Percentiles rank a stretch among this genome's conserved stretches.
These are phyloP conservation scores for Fimicolochytrium jonesii DNA, from an alignment of 192 early-diverging fungal species.

Conservation along the genomic window DNA sequence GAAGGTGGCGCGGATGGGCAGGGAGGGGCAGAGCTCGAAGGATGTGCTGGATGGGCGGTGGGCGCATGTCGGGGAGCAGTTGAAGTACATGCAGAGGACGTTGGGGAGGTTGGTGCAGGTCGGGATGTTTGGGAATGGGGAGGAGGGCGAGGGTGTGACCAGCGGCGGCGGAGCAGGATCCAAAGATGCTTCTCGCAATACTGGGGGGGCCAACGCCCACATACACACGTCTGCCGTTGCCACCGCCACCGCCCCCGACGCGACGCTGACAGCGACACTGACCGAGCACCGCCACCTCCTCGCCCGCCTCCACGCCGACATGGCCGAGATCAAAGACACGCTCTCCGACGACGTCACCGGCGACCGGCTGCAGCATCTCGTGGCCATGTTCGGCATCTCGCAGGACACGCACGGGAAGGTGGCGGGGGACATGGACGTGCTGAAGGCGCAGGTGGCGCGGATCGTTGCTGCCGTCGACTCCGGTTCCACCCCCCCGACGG, in stretches of 20 bases:
- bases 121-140: conserved; percentile 7
- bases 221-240: too few relatives aligned
- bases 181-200: too few relatives aligned
- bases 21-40: conserved; percentile 15
- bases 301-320: conserved; percentile 1
- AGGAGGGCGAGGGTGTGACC: neutral
- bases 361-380: conserved; percentile 7
- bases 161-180: too few relatives aligned
- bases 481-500: neutral
- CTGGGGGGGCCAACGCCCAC: too few relatives aligned
- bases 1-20: conserved; percentile 1
- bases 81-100: conserved; percentile 21
- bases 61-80: conserved; percentile 11
- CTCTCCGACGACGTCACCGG: conserved; percentile 13
- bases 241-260: too few relatives aligned
- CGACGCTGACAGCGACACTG: neutral
- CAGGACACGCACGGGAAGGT: conserved; percentile 15
- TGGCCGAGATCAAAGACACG: conserved; percentile 18
- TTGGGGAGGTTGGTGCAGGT: conserved; percentile 20
- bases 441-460: conserved; percentile 5
- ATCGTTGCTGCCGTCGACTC: neutral
- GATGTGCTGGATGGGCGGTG: conserved; percentile 22
- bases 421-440: neutral
- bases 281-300: conserved; percentile 5
- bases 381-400: conserved; percentile 21